Conservation (phyloP, 2,329 filamentous ascomycete genomes). For the Penicillium fuscoglaucum region DNA sequence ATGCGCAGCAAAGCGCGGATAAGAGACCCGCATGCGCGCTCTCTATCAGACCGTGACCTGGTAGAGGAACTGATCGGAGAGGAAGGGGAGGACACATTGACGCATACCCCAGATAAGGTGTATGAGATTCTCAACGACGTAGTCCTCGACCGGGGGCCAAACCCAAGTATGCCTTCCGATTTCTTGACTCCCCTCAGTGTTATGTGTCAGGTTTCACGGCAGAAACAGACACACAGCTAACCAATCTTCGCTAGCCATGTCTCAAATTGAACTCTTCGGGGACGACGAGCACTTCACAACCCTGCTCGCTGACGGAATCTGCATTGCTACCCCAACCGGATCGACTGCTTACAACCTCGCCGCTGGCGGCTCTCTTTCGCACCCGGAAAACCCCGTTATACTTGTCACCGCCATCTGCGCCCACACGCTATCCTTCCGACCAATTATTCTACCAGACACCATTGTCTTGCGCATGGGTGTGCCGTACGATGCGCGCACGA, state of each 20-base stretch:
- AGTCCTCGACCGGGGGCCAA: constrained; percentile 92
- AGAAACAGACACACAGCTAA: constrained; percentile 14
- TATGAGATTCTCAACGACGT: constrained; percentile 94
- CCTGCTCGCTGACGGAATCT: constrained; percentile 87
- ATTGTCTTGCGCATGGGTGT: constrained; percentile 91
- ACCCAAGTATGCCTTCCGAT: constrained; percentile 67
- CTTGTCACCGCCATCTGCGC: constrained; percentile 92
- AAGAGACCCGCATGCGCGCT: constrained; percentile 24
- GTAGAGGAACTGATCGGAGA: constrained; percentile 89
- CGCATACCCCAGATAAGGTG: constrained; percentile 79
- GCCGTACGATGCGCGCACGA: constrained; percentile 87
- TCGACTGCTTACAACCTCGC: constrained; percentile 95
- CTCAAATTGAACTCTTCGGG: constrained; percentile 85
- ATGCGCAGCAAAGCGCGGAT: constrained; percentile 64
- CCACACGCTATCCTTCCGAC: constrained; percentile 90
- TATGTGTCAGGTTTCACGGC: not conserved
- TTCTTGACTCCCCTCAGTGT: not conserved
- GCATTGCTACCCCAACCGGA: constrained; percentile 90
- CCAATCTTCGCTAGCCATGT: constrained; percentile 66
- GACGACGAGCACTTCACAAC: constrained; percentile 96
- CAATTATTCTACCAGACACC: constrained; percentile 95
- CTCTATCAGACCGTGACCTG: constrained; percentile 61
- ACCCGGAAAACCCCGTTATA: constrained; percentile 95
- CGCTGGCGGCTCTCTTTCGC: constrained; percentile 90
- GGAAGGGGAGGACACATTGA: constrained; percentile 78